These are phyloP conservation scores for Stephanodiscus minutulus DNA, from an alignment of 108 stramenopile genomes.

Conservation along the genomic window DNA sequence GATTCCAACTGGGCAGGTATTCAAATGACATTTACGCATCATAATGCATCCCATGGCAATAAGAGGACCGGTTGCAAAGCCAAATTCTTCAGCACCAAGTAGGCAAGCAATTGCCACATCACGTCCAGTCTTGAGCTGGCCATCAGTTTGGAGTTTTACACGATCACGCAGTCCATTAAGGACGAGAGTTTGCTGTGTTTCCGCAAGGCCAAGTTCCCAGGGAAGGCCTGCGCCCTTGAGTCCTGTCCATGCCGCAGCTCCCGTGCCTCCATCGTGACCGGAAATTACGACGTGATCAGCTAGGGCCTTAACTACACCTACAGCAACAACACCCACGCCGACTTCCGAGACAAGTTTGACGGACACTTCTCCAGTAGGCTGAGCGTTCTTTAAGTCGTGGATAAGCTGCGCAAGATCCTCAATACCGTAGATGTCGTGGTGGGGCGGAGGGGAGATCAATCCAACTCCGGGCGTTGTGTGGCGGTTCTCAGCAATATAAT, in stretches of 20 bases:
- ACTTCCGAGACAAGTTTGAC: conserved; percentile 99
- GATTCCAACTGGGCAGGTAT: conserved; percentile 96
- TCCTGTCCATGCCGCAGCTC: conserved; percentile 95
- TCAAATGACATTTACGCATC: conserved; percentile 98
- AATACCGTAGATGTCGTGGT: conserved; percentile 97
- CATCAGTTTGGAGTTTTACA: conserved; percentile 92
- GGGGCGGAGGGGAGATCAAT: conserved; percentile 95
- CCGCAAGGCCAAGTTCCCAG: conserved; percentile 96
- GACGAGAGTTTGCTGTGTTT: conserved; percentile 94
- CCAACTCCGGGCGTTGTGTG: conserved; percentile 95
- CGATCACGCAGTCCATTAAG: conserved; percentile 91
- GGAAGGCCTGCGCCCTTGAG: conserved; percentile 93
- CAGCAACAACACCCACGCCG: conserved; percentile 96
- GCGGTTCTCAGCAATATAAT: conserved; percentile 92
- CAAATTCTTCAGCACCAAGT: conserved; percentile 93
- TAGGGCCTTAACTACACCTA: conserved; percentile 95
- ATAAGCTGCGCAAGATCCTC: conserved; percentile 97
- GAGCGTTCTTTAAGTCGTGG: conserved; percentile 95
- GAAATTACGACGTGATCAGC: conserved; percentile 93
- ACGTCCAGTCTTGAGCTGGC: conserved; percentile 93
- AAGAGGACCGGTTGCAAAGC: conserved; percentile 92
- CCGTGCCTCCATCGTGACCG: conserved; percentile 96
- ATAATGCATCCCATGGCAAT: conserved; percentile 97
- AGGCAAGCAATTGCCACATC: conserved; percentile 94
- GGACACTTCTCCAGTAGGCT: conserved; percentile 92